Evolutionary conservation across 176 grass and related monocot genomes (phyloP), one percentile per base, ranked within the genome.

Genomic region (Zizania latifolia): DNA sequence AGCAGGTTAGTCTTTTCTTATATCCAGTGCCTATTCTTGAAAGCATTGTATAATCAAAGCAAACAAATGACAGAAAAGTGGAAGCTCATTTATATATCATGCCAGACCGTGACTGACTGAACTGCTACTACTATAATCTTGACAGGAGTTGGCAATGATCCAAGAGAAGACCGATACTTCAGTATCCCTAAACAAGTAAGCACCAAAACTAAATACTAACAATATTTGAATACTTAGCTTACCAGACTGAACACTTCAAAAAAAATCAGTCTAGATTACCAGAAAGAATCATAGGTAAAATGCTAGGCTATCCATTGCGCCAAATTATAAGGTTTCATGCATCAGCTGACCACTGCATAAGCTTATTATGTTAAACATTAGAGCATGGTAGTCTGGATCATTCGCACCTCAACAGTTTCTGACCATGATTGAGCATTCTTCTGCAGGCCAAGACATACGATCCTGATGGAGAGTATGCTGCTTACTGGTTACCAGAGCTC

Each of bases 181-280:
- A 98, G 91, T 50, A 90, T 90, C n/a, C 86, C 95, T 34, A 98
- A 98, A 76, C 95, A 94, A 89, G 91, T 94, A 90, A 85, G 87
- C 31, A 50, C 46, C 62, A 36, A 63, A 16, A 38, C 37, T 46
- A 54, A 43, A 62, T 4, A 32, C 2, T 33, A 41, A 27, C 6
- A 61, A 41, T 19, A 54, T 35, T 14, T 21, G 8, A 30, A 83
- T 31, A 37, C 33, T 69, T 65, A 2, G 43, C 40, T 71, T 62
- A 85, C 33, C n/a, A 55, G 57, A 31, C 24, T 46, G 3, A 56
- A 71, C 26, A 65, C 2, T 40, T 22, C 10, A 43, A 14, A 43
- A 17, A 39, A 17, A 26, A 24, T 14, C 13, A 1, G 6, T 43
- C 12, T 43, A 40, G 14, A 62, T 45, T 16, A 57, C 67, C 36